Evolutionary conservation across 2,329 filamentous ascomycete species (phyloP).

Genomic region (Diaporthe sp.): DNA sequence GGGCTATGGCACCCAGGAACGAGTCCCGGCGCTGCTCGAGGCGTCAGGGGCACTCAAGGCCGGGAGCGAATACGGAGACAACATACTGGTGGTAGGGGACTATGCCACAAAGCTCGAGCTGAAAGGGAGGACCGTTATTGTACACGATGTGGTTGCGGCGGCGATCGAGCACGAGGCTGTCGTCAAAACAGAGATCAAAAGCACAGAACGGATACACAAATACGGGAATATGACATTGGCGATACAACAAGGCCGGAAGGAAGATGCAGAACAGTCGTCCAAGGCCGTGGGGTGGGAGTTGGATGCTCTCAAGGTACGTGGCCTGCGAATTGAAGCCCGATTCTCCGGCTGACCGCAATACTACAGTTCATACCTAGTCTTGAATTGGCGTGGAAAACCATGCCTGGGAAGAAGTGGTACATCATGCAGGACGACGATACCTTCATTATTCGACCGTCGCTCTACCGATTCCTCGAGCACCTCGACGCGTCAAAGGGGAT

Average conservation of each 20-base stretch:
- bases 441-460: conserved; percentile 64
- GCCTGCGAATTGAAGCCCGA: neutral
- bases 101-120: conserved; percentile 54
- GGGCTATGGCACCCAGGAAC: conserved; percentile 66
- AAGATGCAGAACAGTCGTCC: conserved; percentile 54
- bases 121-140: conserved; percentile 47
- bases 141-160: conserved; percentile 57
- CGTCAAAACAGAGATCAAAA: conserved; percentile 47
- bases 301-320: conserved; percentile 62
- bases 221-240: conserved; percentile 56
- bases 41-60: conserved; percentile 54
- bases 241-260: conserved; percentile 54
- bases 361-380: conserved; percentile 67
- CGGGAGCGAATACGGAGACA: conserved; percentile 52
- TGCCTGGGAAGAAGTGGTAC: conserved; percentile 72
- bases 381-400: conserved; percentile 62
- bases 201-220: conserved; percentile 54
- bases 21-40: conserved; percentile 61
- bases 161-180: conserved; percentile 49
- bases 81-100: conserved; percentile 65
- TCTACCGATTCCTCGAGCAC: conserved; percentile 62
- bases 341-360: neutral
- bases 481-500: conserved; percentile 61
- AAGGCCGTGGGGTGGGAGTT: conserved; percentile 62
- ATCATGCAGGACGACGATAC: conserved; percentile 71